Evolutionary conservation across 1,284 basidiomycete species (phyloP).

Genomic region (Pyrrhoderma lamaoense): DNA sequence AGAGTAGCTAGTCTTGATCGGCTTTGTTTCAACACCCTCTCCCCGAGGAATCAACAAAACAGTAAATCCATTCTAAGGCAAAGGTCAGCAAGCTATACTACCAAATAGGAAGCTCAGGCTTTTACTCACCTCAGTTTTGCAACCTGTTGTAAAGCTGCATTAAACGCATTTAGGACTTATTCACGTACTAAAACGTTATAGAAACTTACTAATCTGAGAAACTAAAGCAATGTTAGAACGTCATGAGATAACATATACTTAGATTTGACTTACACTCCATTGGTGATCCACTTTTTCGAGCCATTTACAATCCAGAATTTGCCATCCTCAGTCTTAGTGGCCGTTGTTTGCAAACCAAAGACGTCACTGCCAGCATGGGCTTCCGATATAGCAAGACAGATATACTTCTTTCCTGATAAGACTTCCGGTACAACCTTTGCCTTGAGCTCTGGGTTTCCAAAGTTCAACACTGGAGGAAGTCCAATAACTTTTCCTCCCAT

Average conservation of each 20-base stretch:
- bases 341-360: constrained; percentile 73
- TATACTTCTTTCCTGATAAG: constrained; percentile 72
- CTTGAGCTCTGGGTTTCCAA: constrained; percentile 71
- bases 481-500: constrained; percentile 73
- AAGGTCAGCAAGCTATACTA: neutral
- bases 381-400: constrained; percentile 81
- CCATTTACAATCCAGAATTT: constrained; percentile 84
- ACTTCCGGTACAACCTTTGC: constrained; percentile 77
- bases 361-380: constrained; percentile 93
- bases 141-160: constrained; percentile 56
- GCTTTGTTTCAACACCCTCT: constrained; percentile 76
- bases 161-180: constrained; percentile 28
- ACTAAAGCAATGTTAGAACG: constrained; percentile 19
- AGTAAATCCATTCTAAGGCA: constrained; percentile 73
- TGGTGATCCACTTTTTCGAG: constrained; percentile 76
- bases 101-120: neutral
- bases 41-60: constrained; percentile 75
- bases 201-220: constrained; percentile 29
- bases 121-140: constrained; percentile 44
- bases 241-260: constrained; percentile 24
- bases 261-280: constrained; percentile 70
- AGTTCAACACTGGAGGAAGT: constrained; percentile 79
- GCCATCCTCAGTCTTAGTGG: constrained; percentile 77
- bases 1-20: constrained; percentile 82
- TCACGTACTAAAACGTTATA: neutral